phyloP scores from a whole-genome alignment of 2,329 filamentous ascomycete genomes.

The Monilinia aucupariae region DNA sequence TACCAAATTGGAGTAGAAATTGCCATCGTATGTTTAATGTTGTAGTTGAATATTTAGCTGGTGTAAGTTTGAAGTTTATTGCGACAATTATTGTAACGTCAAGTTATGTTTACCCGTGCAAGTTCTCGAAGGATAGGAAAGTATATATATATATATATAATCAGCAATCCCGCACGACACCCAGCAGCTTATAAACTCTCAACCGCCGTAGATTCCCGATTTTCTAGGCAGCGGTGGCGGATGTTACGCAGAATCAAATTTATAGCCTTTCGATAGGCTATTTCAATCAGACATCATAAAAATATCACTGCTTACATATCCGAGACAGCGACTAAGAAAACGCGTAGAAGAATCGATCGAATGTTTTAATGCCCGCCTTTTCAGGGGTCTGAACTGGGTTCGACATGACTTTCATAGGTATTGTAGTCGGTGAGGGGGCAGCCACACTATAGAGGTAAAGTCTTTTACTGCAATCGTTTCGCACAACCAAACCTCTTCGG shows the following conservation, averaged over 20 bases:
- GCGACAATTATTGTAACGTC: not conserved
- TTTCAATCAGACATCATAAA: not conserved
- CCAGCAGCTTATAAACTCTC: not conserved
- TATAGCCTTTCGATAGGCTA: slow-evolving; percentile 16
- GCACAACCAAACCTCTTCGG: not conserved
- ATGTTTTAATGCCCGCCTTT: slow-evolving; percentile 12
- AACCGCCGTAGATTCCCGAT: slow-evolving; percentile 2
- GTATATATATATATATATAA: slow-evolving; percentile 10
- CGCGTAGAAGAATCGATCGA: slow-evolving; percentile 1
- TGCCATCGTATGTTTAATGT: slow-evolving; percentile 7
- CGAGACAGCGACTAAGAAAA: slow-evolving; percentile 6
- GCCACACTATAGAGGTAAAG: not conserved
- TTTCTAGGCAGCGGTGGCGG: not conserved
- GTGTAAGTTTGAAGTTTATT: not conserved
- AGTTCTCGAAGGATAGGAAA: slow-evolving; percentile 6
- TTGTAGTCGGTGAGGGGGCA: slow-evolving; percentile 14
- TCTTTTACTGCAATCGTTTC: not conserved
- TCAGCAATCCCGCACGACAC: slow-evolving; percentile 10
- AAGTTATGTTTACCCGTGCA: not conserved
- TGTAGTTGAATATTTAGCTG: not conserved
- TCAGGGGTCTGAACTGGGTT: not conserved
- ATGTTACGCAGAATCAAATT: not conserved
- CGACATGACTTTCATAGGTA: slow-evolving; percentile 4
- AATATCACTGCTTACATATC: slow-evolving; percentile 15
- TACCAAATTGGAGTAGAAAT: slow-evolving; percentile 13